phyloP scores from a whole-genome alignment of 163 green algal genomes.

The Chlorella variabilis region DNA sequence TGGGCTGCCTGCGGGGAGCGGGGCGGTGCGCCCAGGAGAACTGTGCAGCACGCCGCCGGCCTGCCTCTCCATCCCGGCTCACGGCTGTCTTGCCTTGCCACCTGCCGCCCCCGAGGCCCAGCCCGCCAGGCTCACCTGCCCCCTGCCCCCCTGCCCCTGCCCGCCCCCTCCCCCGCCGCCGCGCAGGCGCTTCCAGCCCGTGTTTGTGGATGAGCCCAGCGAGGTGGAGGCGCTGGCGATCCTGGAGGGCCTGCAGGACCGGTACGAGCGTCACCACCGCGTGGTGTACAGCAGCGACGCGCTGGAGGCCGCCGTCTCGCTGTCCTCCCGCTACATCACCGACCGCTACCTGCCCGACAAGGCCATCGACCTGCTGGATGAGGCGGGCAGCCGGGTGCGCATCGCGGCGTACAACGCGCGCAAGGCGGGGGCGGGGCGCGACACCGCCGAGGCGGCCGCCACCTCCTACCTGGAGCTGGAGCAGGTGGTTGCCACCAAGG shows the following conservation, averaged over 20 bases:
- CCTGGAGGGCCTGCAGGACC: slow-evolving; percentile 72
- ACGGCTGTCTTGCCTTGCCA: too few relatives aligned
- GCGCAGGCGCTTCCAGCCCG: slow-evolving; percentile 90
- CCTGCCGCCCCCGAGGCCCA: too few relatives aligned
- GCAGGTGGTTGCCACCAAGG: slow-evolving; percentile 93
- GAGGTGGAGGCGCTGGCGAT: slow-evolving; percentile 98
- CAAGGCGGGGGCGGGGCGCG: slow-evolving; percentile 94
- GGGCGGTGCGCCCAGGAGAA: too few relatives aligned
- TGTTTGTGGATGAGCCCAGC: slow-evolving; percentile 91
- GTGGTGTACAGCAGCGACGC: slow-evolving; percentile 95
- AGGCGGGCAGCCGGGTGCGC: slow-evolving; percentile 95
- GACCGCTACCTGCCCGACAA: slow-evolving; percentile 98
- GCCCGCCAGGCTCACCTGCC: too few relatives aligned
- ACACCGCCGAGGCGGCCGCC: slow-evolving; percentile 68
- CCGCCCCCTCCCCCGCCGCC: not conserved
- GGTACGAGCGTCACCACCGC: slow-evolving; percentile 99
- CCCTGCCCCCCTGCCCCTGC: too few relatives aligned
- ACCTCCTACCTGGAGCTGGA: slow-evolving; percentile 91
- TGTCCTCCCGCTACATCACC: slow-evolving; percentile 94
- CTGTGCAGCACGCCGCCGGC: too few relatives aligned
- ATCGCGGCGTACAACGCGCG: slow-evolving; percentile 85
- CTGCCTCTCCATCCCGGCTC: too few relatives aligned
- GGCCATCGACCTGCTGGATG: slow-evolving; percentile 99
- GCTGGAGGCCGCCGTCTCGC: slow-evolving; percentile 91
- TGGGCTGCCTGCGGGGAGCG: not conserved